Conservation (phyloP, 2,329 filamentous ascomycete species). For the Colletotrichum falcatum region DNA sequence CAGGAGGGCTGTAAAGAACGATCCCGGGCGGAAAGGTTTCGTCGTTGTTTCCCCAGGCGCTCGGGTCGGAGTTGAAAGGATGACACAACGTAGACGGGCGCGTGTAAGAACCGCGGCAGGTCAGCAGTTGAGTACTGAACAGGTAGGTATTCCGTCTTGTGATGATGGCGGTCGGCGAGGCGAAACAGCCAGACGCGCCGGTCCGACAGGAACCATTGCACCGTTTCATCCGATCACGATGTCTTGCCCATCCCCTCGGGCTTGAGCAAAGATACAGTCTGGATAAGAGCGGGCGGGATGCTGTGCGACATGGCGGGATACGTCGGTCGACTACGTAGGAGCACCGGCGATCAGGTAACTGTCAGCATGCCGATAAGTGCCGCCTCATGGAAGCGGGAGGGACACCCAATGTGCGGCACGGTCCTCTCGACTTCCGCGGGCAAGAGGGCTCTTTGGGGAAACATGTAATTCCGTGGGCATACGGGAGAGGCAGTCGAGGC, state of each 20-base stretch:
- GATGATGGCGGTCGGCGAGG: background rate
- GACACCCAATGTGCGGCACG: background rate
- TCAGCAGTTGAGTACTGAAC: no score
- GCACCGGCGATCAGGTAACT: background rate
- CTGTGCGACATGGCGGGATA: background rate
- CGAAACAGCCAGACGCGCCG: background rate
- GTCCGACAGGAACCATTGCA: background rate
- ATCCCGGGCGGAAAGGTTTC: constrained; percentile 24
- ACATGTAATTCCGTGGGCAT: background rate
- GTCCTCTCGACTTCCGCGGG: background rate
- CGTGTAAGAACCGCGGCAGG: background rate
- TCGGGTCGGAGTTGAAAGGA: constrained; percentile 16
- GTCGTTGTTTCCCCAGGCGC: constrained; percentile 33
- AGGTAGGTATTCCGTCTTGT: background rate
- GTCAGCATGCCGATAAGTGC: background rate
- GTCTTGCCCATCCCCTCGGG: background rate
- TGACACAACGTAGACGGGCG: constrained; percentile 14
- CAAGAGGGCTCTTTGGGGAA: background rate
- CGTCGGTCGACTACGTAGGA: background rate
- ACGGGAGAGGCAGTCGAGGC: background rate
- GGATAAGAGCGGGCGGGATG: background rate
- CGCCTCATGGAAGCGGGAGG: background rate
- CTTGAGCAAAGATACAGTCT: background rate
- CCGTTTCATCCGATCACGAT: constrained; percentile 6
- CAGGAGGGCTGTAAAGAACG: constrained; percentile 18